Evolutionary conservation across 2,329 filamentous ascomycete genomes (phyloP), one percentile per base, ranked within the genome.

Genomic region (Epichloe sibirici): DNA sequence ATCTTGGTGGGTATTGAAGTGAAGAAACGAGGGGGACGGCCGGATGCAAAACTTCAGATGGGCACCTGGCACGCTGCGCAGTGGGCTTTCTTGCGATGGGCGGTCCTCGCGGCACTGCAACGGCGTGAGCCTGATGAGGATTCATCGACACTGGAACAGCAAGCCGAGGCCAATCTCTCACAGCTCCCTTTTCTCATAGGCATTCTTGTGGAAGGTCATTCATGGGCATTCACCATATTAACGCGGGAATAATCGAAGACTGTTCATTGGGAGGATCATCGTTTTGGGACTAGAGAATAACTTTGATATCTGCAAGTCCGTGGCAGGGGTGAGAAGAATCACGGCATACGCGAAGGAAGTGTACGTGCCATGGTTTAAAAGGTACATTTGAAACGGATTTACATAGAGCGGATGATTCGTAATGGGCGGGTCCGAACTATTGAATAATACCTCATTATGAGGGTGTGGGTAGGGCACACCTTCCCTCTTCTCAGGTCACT

Each of bases 301-400:
- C 4, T 5, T 48, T 37, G 34, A 48, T 23, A 48, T 48, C 39
- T 48, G 35, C 46, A 48, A 48, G 17, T 17, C 34, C 21, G 46
- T 37, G 8, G 46, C 46, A n/a, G 46, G 46, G 46, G n/a, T 48
- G 34, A 48, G 46, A 28, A 35, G 46, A 40, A 48, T 48, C 35
- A 48, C 34, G 37, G 49, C 42, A 35, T 53, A 48, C 39, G 45
- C 51, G 39, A 43, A 49, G 43, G 48, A 48, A 21, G 46, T 53
- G 23, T 53, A 53, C 47, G 34, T 53, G 47, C 46, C 51, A 35
- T 53, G 51, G 51, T 49, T 53, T 49, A 48, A 46, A 25, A 34
- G 39, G 34, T 44, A 49, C 31, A 53, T 53, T 37, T 38, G 40
- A 42, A 39, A 48, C 35, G 34, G 35, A 21, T 48, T 48, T 21